Evolutionary conservation across 2,329 filamentous ascomycete species (phyloP).

Genomic region (Trichophyton rubrum): DNA sequence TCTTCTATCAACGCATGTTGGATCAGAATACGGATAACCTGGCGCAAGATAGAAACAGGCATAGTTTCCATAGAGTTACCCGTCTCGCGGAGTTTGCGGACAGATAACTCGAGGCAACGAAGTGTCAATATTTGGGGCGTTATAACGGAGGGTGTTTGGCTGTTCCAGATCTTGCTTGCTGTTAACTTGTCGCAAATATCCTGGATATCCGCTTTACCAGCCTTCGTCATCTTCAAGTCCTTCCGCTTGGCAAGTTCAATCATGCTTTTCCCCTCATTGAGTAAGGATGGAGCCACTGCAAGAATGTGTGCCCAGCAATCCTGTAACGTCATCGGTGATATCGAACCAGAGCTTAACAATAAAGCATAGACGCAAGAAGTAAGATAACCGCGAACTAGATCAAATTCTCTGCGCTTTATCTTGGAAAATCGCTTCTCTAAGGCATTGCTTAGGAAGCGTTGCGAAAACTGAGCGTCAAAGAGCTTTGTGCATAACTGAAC

Average conservation of each 20-base stretch:
- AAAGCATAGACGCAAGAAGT: conserved; percentile 24
- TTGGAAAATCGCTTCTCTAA: conserved; percentile 57
- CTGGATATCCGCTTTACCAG: conserved; percentile 21
- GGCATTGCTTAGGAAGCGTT: conserved; percentile 58
- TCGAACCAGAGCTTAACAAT: conserved; percentile 18
- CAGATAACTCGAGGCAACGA: conserved; percentile 21
- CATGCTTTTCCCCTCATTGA: conserved; percentile 22
- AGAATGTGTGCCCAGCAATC: conserved; percentile 24
- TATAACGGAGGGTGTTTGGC: conserved; percentile 13
- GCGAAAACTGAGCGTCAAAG: conserved; percentile 28
- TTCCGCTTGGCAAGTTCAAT: conserved; percentile 15
- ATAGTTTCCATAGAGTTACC: conserved; percentile 20
- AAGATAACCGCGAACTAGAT: conserved; percentile 31
- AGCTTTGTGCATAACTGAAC: conserved; percentile 45
- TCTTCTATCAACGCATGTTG: conserved; percentile 13
- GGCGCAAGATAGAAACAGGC: conserved; percentile 18
- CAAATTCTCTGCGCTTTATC: conserved; percentile 46
- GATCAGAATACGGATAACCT: conserved; percentile 22
- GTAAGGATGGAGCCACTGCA: conserved; percentile 18
- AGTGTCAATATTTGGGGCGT: conserved; percentile 26
- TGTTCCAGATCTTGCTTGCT: conserved; percentile 18
- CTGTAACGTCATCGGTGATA: conserved; percentile 20
- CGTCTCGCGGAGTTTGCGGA: conserved; percentile 24
- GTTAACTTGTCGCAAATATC: conserved; percentile 17
- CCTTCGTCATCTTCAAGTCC: conserved; percentile 20